Percentiles rank a stretch among this genome's conserved stretches.
Evolutionary conservation across 129 eudicot genomes (phyloP).

Genomic region (Scalesia atractyloides): DNA sequence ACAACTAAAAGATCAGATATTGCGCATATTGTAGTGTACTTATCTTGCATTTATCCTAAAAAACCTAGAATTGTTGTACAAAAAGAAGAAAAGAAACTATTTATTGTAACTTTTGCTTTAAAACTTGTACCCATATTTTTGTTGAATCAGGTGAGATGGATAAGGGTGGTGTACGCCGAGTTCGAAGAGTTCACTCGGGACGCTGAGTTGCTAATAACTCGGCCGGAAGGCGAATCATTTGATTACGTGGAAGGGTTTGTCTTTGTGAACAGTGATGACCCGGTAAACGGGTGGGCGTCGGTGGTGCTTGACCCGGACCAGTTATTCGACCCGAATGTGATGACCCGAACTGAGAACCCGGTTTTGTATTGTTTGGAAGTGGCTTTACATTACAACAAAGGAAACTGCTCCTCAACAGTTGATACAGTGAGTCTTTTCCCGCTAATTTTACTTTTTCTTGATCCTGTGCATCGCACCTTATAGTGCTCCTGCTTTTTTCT

Average conservation of each 20-base stretch:
- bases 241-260: constrained; percentile 93
- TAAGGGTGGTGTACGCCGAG: constrained; percentile 79
- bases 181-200: constrained; percentile 80
- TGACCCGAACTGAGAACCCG: constrained; percentile 47
- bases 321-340: constrained; percentile 50
- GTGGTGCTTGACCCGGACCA: constrained; percentile 57
- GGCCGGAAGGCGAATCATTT: constrained; percentile 48
- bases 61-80: too few species aligned
- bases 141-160: constrained; percentile 83
- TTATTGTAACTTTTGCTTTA: constrained; percentile 15
- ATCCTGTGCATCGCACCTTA: constrained; percentile 21
- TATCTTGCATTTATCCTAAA: too few species aligned
- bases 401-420: constrained; percentile 48
- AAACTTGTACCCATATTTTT: constrained; percentile 18
- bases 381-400: constrained; percentile 63
- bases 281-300: constrained; percentile 83
- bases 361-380: constrained; percentile 83
- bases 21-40: too few species aligned
- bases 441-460: constrained; percentile 11
- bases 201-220: constrained; percentile 71
- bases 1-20: too few species aligned
- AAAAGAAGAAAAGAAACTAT: not conserved
- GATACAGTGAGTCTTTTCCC: constrained; percentile 52
- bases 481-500: constrained; percentile 34
- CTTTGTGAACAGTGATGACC: constrained; percentile 79